Percentiles rank a stretch among this genome's conserved stretches.
Evolutionary conservation across 768 basidiomycete genomes (phyloP).

Genomic region (Crucibulum laeve): DNA sequence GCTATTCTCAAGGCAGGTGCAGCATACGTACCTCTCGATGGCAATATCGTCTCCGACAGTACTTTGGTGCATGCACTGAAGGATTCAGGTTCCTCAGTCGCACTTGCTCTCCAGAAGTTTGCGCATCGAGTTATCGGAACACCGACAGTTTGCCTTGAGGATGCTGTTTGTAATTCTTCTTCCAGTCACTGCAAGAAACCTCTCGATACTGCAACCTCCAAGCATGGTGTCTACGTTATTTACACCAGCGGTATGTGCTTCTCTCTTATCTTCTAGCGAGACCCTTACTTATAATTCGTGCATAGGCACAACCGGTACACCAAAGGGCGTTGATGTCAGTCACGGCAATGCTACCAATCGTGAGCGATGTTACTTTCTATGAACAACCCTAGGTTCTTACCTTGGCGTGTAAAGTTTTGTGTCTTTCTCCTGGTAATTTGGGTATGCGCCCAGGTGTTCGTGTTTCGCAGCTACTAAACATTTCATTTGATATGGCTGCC

Average conservation of each 20-base stretch:
- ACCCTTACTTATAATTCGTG: constrained; percentile 2
- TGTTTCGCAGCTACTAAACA: constrained; percentile 58
- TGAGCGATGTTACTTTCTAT: constrained; percentile 18
- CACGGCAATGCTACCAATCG: constrained; percentile 58
- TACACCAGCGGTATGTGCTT: constrained; percentile 51
- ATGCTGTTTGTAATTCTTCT: constrained; percentile 19
- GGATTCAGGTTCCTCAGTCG: constrained; percentile 38
- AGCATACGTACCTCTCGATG: constrained; percentile 57
- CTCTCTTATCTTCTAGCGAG: constrained; percentile 2
- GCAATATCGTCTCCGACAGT: constrained; percentile 50
- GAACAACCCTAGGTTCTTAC: constrained; percentile 4
- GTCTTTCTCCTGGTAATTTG: constrained; percentile 48
- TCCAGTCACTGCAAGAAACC: constrained; percentile 28
- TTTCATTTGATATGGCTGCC: constrained; percentile 65
- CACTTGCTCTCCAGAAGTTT: constrained; percentile 40
- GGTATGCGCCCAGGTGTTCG: constrained; percentile 52
- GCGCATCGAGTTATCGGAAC: constrained; percentile 27
- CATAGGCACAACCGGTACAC: constrained; percentile 49
- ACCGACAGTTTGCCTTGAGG: constrained; percentile 26
- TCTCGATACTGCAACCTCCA: constrained; percentile 29
- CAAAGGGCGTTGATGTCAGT: constrained; percentile 58
- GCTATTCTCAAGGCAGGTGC: constrained; percentile 55
- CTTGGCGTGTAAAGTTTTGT: constrained; percentile 31
- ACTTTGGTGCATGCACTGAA: constrained; percentile 46
- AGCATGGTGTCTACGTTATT: constrained; percentile 52